phyloP scores from a whole-genome alignment of 768 basidiomycete genomes.

The Chalciporus sphaerocephalus region DNA sequence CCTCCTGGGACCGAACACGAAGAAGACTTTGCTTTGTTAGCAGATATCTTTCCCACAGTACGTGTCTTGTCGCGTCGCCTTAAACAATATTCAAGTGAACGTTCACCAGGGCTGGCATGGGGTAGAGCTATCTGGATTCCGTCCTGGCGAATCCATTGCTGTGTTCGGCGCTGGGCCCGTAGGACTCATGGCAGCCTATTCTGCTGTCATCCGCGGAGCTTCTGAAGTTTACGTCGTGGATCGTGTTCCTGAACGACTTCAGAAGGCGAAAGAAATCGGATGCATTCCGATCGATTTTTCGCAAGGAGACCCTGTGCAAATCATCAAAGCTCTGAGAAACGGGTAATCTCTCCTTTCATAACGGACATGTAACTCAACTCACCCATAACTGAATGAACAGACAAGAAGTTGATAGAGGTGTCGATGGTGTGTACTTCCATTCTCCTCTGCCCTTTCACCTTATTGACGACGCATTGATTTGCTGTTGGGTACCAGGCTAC shows the following conservation, averaged over 20 bases:
- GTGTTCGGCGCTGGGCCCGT: neutral
- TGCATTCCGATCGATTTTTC: slow-evolving; percentile 42
- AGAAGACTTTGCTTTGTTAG: slow-evolving; percentile 51
- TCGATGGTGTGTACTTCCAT: slow-evolving; percentile 3
- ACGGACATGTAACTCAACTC: neutral
- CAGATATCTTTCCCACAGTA: slow-evolving; percentile 55
- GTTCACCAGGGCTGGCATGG: neutral
- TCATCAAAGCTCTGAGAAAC: slow-evolving; percentile 1
- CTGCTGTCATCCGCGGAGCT: slow-evolving; percentile 48
- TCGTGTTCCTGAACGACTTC: slow-evolving; percentile 51
- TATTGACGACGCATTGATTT: neutral
- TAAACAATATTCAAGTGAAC: neutral
- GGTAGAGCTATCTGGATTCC: neutral
- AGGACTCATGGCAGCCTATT: slow-evolving; percentile 55
- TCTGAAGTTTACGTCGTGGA: slow-evolving; percentile 53
- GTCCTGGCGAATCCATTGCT: neutral
- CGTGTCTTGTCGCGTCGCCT: slow-evolving; percentile 23
- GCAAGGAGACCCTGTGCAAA: neutral
- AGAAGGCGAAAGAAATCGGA: slow-evolving; percentile 52
- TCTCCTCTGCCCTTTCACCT: slow-evolving; percentile 37
- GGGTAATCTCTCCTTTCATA: neutral
- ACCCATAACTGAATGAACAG: neutral
- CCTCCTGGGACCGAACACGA: slow-evolving; percentile 52
- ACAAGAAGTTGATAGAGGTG: neutral
- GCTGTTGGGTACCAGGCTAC: slow-evolving; percentile 46